Base-by-base conservation (phyloP, 202 grass and related monocot species). In the Musa balbisiana region DNA sequence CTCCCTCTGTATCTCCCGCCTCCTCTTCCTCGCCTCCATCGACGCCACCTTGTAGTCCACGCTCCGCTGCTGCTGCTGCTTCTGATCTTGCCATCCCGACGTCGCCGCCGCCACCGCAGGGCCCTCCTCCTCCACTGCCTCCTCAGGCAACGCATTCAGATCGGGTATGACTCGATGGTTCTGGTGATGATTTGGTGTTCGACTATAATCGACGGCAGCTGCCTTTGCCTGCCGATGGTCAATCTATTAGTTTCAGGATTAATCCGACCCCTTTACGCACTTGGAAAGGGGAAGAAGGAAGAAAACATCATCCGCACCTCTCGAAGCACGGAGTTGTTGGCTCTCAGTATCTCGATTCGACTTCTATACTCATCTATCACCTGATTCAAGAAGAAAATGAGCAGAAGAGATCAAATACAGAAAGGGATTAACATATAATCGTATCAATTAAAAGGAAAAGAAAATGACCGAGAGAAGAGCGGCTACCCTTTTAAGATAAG, bases 1-100 rank as follows among this genome's bases (percentile, higher is more conserved):
- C 54, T 76, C 74, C 33, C 81, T 50, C 14, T 77, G 81, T 51
- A 83, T 83, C 53, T 83, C 81, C 65, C 76, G 49, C 65, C 81
- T 50, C 64, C 81, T 58, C 53, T 71, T 83, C 74, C 81, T 71
- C 2, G 81, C 81, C 65, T 77, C 8, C 9, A 74, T 74, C 20
- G 81, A 77, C 55, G 16, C 71, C 16, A 74, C 81, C 1, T 43
- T 22, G 65, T 49, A 62, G 22, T 64, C 21, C 13, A 54, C 80
- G 29, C 72, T 69, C 51, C 66, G 53, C 49, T 22, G 25, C 33
- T 21, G 71, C 33, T 51, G 59, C 26, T 4, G 25, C 65, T 10
- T 14, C 11, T 25, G 25, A 22, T 13, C 65, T 27, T 29, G 24
- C 71, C 25, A 20, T n/a, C 22, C 71, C 76, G 24, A 16, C 20